phyloP scores from a whole-genome alignment of 106 monocot species.

The Acanthochlamys bracteata region DNA sequence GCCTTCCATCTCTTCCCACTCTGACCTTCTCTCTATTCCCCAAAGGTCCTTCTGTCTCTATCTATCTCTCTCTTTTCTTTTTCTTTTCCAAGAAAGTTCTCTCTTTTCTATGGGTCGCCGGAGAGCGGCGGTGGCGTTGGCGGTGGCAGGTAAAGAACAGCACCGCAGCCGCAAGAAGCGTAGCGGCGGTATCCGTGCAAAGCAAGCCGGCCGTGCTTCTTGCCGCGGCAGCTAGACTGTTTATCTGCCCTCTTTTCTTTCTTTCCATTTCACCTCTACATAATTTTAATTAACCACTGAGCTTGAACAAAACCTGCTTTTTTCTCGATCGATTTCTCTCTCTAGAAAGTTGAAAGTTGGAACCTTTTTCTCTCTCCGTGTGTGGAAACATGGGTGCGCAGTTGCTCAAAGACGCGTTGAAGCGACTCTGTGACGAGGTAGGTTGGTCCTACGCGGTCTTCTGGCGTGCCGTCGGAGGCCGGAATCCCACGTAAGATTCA shows the following conservation, averaged over 20 bases:
- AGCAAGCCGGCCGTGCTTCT: conserved; percentile 46
- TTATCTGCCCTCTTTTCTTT: too few relatives aligned
- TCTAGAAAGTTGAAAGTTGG: not conserved
- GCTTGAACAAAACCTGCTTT: not conserved
- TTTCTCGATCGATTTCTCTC: not conserved
- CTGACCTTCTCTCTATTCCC: not conserved
- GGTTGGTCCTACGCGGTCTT: conserved; percentile 92
- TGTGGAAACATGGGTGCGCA: conserved; percentile 23
- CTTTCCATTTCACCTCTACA: not conserved
- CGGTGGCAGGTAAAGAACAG: conserved; percentile 4
- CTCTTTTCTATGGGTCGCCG: conserved; percentile 24
- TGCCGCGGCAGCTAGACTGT: conserved; percentile 41
- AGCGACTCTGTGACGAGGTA: conserved; percentile 59
- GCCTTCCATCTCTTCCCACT: not conserved
- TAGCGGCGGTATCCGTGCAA: conserved; percentile 32
- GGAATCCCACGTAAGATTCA: conserved; percentile 35
- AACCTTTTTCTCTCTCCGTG: not conserved
- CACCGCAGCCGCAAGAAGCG: conserved; percentile 24
- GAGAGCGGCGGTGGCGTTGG: conserved; percentile 18
- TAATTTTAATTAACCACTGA: not conserved
- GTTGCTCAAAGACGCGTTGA: conserved; percentile 29
- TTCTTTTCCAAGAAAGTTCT: not conserved
- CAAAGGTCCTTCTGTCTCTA: not conserved
- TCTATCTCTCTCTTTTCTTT: conserved; percentile 4
- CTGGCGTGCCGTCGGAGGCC: conserved; percentile 39